These are phyloP conservation scores for Pyricularia grisea DNA, from an alignment of 2,329 filamentous ascomycete species.

Conservation along the genomic window DNA sequence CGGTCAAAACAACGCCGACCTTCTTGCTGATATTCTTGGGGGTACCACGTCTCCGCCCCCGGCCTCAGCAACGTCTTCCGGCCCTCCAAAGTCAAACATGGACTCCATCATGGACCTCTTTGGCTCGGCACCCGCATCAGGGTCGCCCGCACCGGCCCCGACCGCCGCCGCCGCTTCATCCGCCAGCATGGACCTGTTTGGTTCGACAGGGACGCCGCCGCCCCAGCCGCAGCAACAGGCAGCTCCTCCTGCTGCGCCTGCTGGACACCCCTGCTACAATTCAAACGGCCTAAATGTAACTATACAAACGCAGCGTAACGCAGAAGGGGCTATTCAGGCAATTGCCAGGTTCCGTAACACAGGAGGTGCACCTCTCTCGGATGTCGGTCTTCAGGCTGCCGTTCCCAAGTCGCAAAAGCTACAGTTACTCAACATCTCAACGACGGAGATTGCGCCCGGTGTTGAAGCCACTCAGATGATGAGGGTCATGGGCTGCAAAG, in stretches of 20 bases:
- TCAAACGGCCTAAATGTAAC: conserved; percentile 77
- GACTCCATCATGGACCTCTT: conserved; percentile 90
- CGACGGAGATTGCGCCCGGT: conserved; percentile 63
- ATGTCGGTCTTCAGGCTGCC: conserved; percentile 82
- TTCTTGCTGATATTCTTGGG: conserved; percentile 86
- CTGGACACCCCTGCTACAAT: conserved; percentile 66
- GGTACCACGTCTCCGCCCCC: conserved; percentile 41
- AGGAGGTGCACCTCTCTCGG: conserved; percentile 56
- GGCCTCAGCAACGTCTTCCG: conserved; percentile 29
- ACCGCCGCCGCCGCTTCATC: conserved; percentile 31
- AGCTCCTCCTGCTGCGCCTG: conserved; percentile 22
- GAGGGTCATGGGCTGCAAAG: conserved; percentile 75
- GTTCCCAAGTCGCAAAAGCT: conserved; percentile 95
- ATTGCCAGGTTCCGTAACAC: conserved; percentile 76
- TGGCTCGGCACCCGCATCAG: conserved; percentile 30
- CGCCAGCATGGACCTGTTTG: conserved; percentile 40
- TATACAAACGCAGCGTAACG: conserved; percentile 75
- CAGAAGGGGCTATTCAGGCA: conserved; percentile 71
- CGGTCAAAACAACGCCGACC: conserved; percentile 60
- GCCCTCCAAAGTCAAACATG: conserved; percentile 46
- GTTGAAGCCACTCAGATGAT: conserved; percentile 84
- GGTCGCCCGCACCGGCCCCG: conserved; percentile 19
- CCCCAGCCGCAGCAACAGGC: conserved; percentile 14
- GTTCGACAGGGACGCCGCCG: conserved; percentile 33
- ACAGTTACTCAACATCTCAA: conserved; percentile 84